Evolutionary conservation across 2,329 filamentous ascomycete genomes (phyloP).

Genomic region (Alternaria tenuissima): DNA sequence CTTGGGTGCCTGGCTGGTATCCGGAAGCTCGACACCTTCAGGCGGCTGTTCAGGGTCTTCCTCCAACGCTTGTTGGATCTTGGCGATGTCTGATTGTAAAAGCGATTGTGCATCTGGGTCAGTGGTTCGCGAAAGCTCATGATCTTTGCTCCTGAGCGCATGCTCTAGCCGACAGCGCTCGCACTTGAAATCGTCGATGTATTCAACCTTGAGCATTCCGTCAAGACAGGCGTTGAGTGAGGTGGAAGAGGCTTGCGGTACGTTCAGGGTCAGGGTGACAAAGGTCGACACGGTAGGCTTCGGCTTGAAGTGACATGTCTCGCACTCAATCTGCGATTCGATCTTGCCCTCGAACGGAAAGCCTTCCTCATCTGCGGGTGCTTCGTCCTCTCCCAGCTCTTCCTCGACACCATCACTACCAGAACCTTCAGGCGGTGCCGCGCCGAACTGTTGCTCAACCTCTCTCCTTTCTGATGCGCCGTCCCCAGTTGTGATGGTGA

Average conservation of each 20-base stretch:
- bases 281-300: slow-evolving; percentile 85
- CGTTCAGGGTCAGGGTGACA: slow-evolving; percentile 89
- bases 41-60: slow-evolving; percentile 82
- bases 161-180: slow-evolving; percentile 90
- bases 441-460: slow-evolving; percentile 37
- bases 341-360: slow-evolving; percentile 93
- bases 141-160: slow-evolving; percentile 70
- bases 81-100: slow-evolving; percentile 67
- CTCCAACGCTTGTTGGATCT: slow-evolving; percentile 74
- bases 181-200: slow-evolving; percentile 96
- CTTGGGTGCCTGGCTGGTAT: slow-evolving; percentile 77
- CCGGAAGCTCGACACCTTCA: slow-evolving; percentile 76
- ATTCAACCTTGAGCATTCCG: slow-evolving; percentile 90
- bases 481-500: slow-evolving; percentile 29
- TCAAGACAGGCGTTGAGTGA: slow-evolving; percentile 90
- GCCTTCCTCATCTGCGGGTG: slow-evolving; percentile 64
- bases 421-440: slow-evolving; percentile 28
- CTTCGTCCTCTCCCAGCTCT: slow-evolving; percentile 23
- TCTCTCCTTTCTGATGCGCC: slow-evolving; percentile 30
- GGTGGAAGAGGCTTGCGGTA: slow-evolving; percentile 80
- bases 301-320: slow-evolving; percentile 88
- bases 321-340: slow-evolving; percentile 94
- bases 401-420: slow-evolving; percentile 46
- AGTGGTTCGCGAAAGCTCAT: slow-evolving; percentile 61
- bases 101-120: slow-evolving; percentile 52